Evolutionary conservation across 129 eudicot species (phyloP), one percentile per base, ranked within the genome.

Genomic region (Arctium minus): DNA sequence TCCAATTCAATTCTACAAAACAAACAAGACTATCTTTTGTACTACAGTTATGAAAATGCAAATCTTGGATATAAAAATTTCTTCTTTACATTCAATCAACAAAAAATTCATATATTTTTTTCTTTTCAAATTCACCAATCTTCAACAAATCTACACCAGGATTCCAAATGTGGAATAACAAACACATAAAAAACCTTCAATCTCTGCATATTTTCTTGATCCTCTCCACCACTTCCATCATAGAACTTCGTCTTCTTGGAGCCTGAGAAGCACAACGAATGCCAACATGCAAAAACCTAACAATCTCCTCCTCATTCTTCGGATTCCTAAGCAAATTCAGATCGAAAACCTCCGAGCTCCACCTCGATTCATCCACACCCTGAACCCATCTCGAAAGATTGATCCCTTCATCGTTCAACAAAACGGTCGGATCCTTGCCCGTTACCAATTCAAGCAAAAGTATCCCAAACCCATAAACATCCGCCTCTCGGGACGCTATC

Each of bases 381-480:
- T 78, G 79, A 2, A 86, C 91, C 89, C 84, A 81, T 70, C 80
- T 72, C 7, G 88, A 85, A 83, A 90, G 83, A 78, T 90, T 85
- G 0, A 84, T 36, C 72, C 87, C 89, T 39, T 84, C 88, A 46
- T 86, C 91, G 1, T 86, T 77, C 18, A 83, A 39, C 48, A 82
- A 36, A 64, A 75, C 50, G 1, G 85, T 86, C 3, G 93, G 87
- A 22, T 83, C 86, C 79, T 84, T 88, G 8, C 88, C 87, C 8
- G 91, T 81, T 60, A 90, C 44, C 39, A 90, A 27, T 76, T 90
- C 93, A 85, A 90, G 85, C 40, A 90, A 36, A 36, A 90, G 72
- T 78, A 90, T 87, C 35, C 93, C 93, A 65, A 90, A 85, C 68
- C 91, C 82, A 42, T 90, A 90, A 56, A 90, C 89, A 81, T 90